Conservation (phyloP, 495 filamentous ascomycete genomes). For the Penicillium pulvis region DNA sequence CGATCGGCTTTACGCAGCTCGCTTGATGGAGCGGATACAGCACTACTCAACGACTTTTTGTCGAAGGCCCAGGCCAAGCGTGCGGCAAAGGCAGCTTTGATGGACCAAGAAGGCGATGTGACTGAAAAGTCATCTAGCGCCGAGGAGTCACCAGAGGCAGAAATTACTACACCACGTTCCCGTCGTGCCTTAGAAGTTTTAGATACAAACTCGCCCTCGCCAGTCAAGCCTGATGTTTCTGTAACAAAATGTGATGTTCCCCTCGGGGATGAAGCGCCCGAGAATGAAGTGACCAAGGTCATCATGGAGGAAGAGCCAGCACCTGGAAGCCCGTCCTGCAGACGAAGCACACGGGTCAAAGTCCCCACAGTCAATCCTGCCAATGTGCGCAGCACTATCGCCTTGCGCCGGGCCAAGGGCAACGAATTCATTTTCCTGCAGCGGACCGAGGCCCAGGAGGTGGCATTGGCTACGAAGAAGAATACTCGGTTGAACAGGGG, state of each 20-base stretch:
- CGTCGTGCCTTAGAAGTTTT: constrained; percentile 54
- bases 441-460: constrained; percentile 59
- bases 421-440: constrained; percentile 58
- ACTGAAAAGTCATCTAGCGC: constrained; percentile 20
- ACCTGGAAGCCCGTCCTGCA: constrained; percentile 33
- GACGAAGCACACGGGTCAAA: constrained; percentile 49
- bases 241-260: constrained; percentile 30
- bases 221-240: constrained; percentile 40
- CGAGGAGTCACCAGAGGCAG: constrained; percentile 26
- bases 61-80: constrained; percentile 62
- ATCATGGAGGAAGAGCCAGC: constrained; percentile 24
- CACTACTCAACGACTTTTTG: constrained; percentile 61
- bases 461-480: constrained; percentile 53
- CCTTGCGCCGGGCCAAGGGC: constrained; percentile 58
- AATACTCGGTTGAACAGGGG: constrained; percentile 64
- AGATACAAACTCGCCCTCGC: constrained; percentile 57
- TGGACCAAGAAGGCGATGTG: constrained; percentile 24
- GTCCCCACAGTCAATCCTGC: constrained; percentile 27
- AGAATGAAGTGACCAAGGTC: constrained; percentile 24
- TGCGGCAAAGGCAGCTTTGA: constrained; percentile 48
- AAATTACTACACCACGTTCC: constrained; percentile 40
- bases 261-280: constrained; percentile 12
- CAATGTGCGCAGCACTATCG: constrained; percentile 49
- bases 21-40: constrained; percentile 58
- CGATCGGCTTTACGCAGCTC: constrained; percentile 47